A percentile compares a stretch with the other conserved stretches of the same genome.
These are phyloP conservation scores for Fusarium gaditjirri DNA, from an alignment of 2,329 filamentous ascomycete species.

Conservation along the genomic window DNA sequence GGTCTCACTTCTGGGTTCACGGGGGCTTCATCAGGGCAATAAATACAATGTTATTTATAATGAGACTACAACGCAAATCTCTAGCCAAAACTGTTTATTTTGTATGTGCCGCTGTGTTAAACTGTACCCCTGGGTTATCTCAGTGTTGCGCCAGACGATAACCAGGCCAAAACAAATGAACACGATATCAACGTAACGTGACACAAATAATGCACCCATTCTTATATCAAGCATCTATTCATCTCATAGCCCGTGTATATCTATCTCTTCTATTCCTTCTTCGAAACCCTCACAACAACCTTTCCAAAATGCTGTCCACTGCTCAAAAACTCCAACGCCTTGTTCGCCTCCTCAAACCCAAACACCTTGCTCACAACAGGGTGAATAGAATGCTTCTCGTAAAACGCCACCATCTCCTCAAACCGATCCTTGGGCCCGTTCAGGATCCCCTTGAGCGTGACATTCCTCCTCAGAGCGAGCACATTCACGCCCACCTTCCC, in stretches of 20 bases:
- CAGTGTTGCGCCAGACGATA: neutral
- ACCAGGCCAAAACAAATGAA: neutral
- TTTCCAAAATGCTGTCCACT: slow-evolving; percentile 68
- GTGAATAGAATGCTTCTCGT: slow-evolving; percentile 55
- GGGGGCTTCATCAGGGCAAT: too few relatives aligned
- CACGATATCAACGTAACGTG: neutral
- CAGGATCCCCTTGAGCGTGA: slow-evolving; percentile 64
- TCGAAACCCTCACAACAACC: slow-evolving; percentile 59
- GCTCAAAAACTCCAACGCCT: slow-evolving; percentile 64
- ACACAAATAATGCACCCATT: neutral
- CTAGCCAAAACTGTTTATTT: rapidly evolving
- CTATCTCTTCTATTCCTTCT: slow-evolving; percentile 19
- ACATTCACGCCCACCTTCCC: slow-evolving; percentile 68
- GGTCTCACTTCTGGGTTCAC: neutral
- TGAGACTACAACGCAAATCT: neutral
- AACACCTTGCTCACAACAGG: slow-evolving; percentile 62
- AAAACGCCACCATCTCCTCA: slow-evolving; percentile 64
- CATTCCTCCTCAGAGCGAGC: slow-evolving; percentile 58
- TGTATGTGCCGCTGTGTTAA: rapidly evolving
- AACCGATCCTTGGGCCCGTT: slow-evolving; percentile 68
- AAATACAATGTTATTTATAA: neutral
- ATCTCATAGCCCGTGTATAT: neutral
- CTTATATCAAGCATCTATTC: neutral
- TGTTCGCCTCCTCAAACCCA: slow-evolving; percentile 56
- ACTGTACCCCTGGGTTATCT: neutral